Evolutionary conservation across 192 early-diverging fungal genomes (phyloP).

Genomic region (Linnemannia hyalina): DNA sequence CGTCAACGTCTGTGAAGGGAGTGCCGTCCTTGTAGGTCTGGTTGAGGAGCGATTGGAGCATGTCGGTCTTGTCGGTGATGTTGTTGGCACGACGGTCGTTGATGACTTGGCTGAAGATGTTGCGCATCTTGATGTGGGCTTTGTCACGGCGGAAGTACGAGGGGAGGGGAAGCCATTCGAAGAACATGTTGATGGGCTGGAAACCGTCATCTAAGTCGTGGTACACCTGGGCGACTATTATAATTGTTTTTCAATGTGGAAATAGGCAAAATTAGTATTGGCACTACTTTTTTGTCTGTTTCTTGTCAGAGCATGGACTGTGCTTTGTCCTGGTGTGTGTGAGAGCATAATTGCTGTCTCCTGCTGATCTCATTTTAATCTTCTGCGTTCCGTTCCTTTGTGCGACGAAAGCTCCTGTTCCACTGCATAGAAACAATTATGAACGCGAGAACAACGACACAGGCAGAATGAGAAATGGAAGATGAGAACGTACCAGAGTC

Average conservation of each 20-base stretch:
- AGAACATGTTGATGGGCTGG: constrained; percentile 94
- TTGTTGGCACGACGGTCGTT: constrained; percentile 75
- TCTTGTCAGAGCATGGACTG: neutral
- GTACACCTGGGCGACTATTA: constrained; percentile 89
- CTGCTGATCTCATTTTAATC: neutral
- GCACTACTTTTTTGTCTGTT: neutral
- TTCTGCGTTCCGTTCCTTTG: neutral
- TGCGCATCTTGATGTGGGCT: constrained; percentile 86
- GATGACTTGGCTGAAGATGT: constrained; percentile 86
- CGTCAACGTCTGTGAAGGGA: constrained; percentile 83
- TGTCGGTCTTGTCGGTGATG: constrained; percentile 71
- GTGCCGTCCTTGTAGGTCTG: constrained; percentile 92
- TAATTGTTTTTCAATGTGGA: neutral
- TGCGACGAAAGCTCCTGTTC: neutral
- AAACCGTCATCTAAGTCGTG: constrained; percentile 95
- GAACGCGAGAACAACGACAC: neutral
- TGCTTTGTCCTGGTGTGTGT: neutral
- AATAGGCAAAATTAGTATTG: neutral
- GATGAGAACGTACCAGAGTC: constrained; percentile 58
- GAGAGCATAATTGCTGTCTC: neutral
- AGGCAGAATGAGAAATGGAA: neutral
- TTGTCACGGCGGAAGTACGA: constrained; percentile 87
- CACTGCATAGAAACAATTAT: neutral
- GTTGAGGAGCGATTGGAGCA: constrained; percentile 87
- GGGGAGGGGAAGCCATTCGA: constrained; percentile 92